These are phyloP conservation scores for Thermothielavioides terrestris DNA, from an alignment of 495 filamentous ascomycete genomes.

Conservation along the genomic window DNA sequence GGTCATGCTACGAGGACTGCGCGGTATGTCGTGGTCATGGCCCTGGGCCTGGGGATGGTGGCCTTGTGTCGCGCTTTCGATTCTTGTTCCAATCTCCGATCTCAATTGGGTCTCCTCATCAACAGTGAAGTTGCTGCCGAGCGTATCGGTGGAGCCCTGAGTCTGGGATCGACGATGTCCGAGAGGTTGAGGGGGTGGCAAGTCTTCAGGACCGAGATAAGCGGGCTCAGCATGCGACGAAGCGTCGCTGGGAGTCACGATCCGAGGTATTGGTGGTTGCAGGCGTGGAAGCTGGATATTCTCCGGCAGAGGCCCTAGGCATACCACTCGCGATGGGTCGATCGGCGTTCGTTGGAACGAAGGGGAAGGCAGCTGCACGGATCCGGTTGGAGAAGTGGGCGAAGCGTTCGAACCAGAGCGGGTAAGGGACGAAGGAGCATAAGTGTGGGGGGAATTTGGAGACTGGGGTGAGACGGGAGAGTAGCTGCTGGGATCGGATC, in stretches of 20 bases:
- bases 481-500: slow-evolving; percentile 25
- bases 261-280: slow-evolving; percentile 29
- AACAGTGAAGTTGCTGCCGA: slow-evolving; percentile 45
- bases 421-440: slow-evolving; percentile 25
- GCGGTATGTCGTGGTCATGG: slow-evolving; percentile 14
- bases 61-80: background rate
- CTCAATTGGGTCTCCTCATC: slow-evolving; percentile 32
- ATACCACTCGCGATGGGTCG: slow-evolving; percentile 42
- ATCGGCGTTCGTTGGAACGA: slow-evolving; percentile 40
- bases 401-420: slow-evolving; percentile 29
- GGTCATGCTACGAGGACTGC: slow-evolving; percentile 31
- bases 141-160: slow-evolving; percentile 34
- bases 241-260: slow-evolving; percentile 27
- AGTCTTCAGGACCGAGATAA: slow-evolving; percentile 14
- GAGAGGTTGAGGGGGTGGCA: slow-evolving; percentile 7
- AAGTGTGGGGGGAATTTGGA: slow-evolving; percentile 22
- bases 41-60: slow-evolving; percentile 4
- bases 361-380: slow-evolving; percentile 25
- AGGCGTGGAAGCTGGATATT: slow-evolving; percentile 37
- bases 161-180: slow-evolving; percentile 11
- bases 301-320: slow-evolving; percentile 42
- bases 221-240: background rate
- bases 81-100: slow-evolving; percentile 7
- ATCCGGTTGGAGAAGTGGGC: slow-evolving; percentile 20
- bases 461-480: slow-evolving; percentile 31